A percentile compares a stretch with the other conserved stretches of the same genome.
These are phyloP conservation scores for Sclerotinia trifoliorum DNA, from an alignment of 2,329 filamentous ascomycete species.

Conservation along the genomic window DNA sequence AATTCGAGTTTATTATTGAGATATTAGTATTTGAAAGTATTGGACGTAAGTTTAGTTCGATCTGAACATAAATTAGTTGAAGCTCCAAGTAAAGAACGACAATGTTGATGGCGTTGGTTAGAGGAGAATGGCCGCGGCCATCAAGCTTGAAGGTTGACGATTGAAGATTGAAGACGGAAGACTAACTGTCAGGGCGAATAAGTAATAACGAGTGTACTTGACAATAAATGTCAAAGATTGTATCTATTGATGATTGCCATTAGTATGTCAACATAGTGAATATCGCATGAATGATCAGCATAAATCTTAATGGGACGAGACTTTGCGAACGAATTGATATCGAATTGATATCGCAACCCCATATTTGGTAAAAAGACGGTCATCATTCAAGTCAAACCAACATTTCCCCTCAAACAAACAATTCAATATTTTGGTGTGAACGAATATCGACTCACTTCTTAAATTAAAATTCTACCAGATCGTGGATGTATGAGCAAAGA, in stretches of 20 bases:
- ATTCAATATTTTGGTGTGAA: slow-evolving; percentile 5
- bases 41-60: slow-evolving; percentile 11
- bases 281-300: slow-evolving; percentile 36
- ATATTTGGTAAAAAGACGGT: background rate
- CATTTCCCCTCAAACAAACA: slow-evolving; percentile 6
- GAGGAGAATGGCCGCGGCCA: background rate
- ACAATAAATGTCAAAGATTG: slow-evolving; percentile 56
- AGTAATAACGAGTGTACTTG: slow-evolving; percentile 58
- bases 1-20: slow-evolving; percentile 15
- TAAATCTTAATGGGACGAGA: background rate
- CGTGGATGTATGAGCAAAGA: slow-evolving; percentile 22
- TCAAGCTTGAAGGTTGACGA: background rate
- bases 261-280: slow-evolving; percentile 28
- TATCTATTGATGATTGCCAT: slow-evolving; percentile 35
- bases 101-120: slow-evolving; percentile 12
- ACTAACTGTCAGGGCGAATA: slow-evolving; percentile 51
- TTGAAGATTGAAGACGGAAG: background rate
- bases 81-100: slow-evolving; percentile 32
- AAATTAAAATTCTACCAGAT: slow-evolving; percentile 14
- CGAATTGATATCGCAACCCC: background rate
- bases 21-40: slow-evolving; percentile 17
- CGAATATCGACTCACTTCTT: slow-evolving; percentile 35
- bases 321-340: slow-evolving; percentile 31
- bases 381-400: background rate
- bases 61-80: slow-evolving; percentile 29